Evolutionary conservation across 2,329 filamentous ascomycete genomes (phyloP), one percentile per base, ranked within the genome.

Genomic region (Cephalotrichum gorgonifer): DNA sequence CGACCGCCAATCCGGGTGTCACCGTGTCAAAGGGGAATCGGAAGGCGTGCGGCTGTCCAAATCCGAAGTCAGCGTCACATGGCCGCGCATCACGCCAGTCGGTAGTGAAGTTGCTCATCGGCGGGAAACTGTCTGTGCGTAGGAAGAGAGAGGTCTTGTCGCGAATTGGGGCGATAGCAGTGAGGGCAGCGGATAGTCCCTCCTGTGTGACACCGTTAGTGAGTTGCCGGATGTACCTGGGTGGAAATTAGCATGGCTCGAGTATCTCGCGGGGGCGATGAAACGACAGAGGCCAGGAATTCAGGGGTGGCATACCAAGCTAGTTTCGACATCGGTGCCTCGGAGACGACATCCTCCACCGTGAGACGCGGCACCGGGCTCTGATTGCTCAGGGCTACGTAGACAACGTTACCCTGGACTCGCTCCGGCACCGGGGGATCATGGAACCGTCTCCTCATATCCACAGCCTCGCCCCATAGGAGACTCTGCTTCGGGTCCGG

Each of bases 391-490:
- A 59, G n/a, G 1, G 56, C 59, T 0, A 52, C 60, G 5, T 50
- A 58, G 54, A 69, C 55, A n/a, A 66, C 56, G 30, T 69, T 68
- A 3, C 64, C 58, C 51, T 67, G 66, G 3, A 65, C 60, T 0
- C 67, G 60, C 0, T 52, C 39, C 2, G 64, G 62, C 15, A 62
- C 56, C 3, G 57, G 54, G 1, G 67, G 65, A 15, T 53, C 54
- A 35, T 61, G 55, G 49, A 70, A 57, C 2, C 68, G 58, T 4
- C 56, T 54, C 9, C 60, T 58, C 67, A 72, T 70, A 41, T 71
- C 60, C 33, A 70, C 55, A 1, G 62, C 64, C 39, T 70, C 64
- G 6, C 44, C 54, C 64, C 64, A 70, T 30, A 61, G 57, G 4
- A 64, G 43, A 1, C 55, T 60, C 3, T 51, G 51, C 0, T 53